A percentile compares a stretch with the other conserved stretches of the same genome.
Conservation (phyloP, 1,284 basidiomycete species). For the Rhodotorula glutinis region DNA sequence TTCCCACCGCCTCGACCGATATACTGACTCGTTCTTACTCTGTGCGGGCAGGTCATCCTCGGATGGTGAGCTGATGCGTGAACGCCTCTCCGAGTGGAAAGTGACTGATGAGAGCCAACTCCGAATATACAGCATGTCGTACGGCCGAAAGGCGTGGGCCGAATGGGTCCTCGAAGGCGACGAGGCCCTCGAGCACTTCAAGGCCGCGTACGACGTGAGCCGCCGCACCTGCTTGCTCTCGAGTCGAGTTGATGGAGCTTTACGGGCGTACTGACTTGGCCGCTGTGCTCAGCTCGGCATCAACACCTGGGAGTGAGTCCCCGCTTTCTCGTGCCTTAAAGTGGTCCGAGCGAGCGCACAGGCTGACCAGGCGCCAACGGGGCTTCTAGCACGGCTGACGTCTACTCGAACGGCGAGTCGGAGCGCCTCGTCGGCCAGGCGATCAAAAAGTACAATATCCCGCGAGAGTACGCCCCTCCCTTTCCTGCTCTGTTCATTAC, state of each 20-base stretch:
- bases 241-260: too few relatives aligned
- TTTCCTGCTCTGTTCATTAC: too few relatives aligned
- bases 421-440: slow-evolving; percentile 74
- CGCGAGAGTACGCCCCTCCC: slow-evolving; percentile 53
- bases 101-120: slow-evolving; percentile 48
- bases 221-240: too few relatives aligned
- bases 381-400: slow-evolving; percentile 42
- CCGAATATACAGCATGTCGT: slow-evolving; percentile 52
- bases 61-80: not conserved
- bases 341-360: not conserved
- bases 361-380: slow-evolving; percentile 28
- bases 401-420: slow-evolving; percentile 67
- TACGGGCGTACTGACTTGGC: not conserved
- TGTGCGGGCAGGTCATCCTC: slow-evolving; percentile 1
- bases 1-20: too few relatives aligned
- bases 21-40: too few relatives aligned
- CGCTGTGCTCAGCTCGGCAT: slow-evolving; percentile 52
- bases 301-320: slow-evolving; percentile 52
- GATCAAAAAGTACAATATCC: slow-evolving; percentile 66
- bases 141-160: slow-evolving; percentile 46
- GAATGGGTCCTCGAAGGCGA: slow-evolving; percentile 61
- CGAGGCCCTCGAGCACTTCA: slow-evolving; percentile 59
- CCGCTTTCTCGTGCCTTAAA: not conserved
- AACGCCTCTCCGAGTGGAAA: not conserved
- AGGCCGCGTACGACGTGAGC: slow-evolving; percentile 55